phyloP scores from a whole-genome alignment of 345 rosid species.

The Citrus inodora region DNA sequence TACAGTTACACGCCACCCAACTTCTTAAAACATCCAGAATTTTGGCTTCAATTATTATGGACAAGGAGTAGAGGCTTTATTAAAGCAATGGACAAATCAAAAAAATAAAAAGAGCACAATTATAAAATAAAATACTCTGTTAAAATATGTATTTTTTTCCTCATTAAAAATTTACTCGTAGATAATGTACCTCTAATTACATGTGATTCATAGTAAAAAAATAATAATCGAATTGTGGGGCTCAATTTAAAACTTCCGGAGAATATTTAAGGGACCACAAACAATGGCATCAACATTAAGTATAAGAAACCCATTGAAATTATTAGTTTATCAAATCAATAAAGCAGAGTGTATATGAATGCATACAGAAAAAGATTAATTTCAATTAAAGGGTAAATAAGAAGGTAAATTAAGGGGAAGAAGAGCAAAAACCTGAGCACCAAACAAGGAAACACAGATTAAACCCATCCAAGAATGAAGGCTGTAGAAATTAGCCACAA shows the following conservation, averaged over 20 bases:
- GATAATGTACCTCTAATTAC: no score
- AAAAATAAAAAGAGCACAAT: no score
- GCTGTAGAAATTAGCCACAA: slow-evolving; percentile 78
- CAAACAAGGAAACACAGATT: slow-evolving; percentile 74
- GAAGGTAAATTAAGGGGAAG: neutral
- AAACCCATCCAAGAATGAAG: slow-evolving; percentile 99
- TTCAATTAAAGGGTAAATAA: neutral
- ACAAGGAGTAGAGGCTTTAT: no score
- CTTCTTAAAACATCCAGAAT: neutral
- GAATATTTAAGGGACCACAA: slow-evolving; percentile 8
- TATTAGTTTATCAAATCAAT: neutral
- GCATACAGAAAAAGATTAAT: neutral
- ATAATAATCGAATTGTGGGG: neutral
- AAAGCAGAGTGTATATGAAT: neutral
- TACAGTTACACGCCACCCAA: neutral
- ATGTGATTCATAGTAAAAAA: neutral
- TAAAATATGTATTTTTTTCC: no score
- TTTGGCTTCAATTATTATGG: neutral
- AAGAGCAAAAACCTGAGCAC: slow-evolving; percentile 60
- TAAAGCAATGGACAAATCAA: no score
- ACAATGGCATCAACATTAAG: neutral
- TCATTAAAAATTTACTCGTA: no score
- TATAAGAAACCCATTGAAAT: neutral
- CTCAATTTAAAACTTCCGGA: neutral
- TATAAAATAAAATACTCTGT: no score